Base-by-base conservation (phyloP, 345 rosid genomes). In the Turritis glabra region DNA sequence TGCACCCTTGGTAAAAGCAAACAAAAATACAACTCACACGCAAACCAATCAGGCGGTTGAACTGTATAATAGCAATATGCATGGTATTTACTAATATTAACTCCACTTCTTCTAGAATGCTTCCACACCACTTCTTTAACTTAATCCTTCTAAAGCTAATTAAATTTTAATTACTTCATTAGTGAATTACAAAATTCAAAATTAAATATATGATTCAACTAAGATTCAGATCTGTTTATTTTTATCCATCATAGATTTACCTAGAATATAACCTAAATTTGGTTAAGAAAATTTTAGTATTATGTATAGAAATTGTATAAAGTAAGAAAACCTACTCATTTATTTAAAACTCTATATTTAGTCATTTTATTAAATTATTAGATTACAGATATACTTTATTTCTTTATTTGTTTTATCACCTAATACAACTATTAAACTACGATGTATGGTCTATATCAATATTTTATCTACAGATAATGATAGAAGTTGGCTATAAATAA, bases 401-500 rank as follows among this genome's bases (percentile, higher is more conserved):
- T 38, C 9, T 25, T 13, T 7, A 14, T 27, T 27, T 8, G 29
- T 55, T 10, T 4, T n/a, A 55, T 29, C 61, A 55, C n/a, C 41
- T 56, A 56, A 56, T 32, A 30, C 41, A 56, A 30, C 14, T 29
- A 4, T 56, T 15, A 6, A 5, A 9, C 4, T 56, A 46, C 51
- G 17, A 7, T 46, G 7, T 30, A 0, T n/a, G 3, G 25, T 30
- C 8, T 9, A 10, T 19, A 19, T 15, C 13, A 37, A 26, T 35
- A 30, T 46, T 57, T 35, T 12, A 8, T 57, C 3, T 14, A n/a
- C 9, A 19, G 35, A 22, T 9, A 38, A 5, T 23, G 3, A 15
- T 18, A 43, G 22, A 75, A 44, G 3, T 5, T 52, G 59, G 59
- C 54, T 77, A 77, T 77, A 68, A 60, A 70, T 53, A 27, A 54